phyloP scores from a whole-genome alignment of 148 eudicot species.

The Persicaria tinctoria region DNA sequence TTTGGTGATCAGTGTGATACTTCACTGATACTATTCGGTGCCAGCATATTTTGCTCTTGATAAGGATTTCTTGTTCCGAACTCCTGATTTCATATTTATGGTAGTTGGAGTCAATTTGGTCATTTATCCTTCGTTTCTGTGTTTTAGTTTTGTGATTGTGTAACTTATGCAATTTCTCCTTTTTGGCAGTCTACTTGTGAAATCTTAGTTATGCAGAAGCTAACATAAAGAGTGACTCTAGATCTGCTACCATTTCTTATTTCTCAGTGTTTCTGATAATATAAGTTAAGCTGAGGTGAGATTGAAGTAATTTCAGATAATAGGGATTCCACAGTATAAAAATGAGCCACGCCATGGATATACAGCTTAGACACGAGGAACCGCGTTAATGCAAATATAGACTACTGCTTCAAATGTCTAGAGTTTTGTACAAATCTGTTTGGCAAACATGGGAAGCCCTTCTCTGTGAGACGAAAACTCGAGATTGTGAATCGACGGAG shows the following conservation, averaged over 20 bases:
- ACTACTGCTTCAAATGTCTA: neutral
- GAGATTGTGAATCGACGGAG: neutral
- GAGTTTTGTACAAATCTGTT: neutral
- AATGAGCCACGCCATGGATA: neutral
- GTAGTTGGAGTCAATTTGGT: neutral
- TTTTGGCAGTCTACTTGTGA: constrained; percentile 36
- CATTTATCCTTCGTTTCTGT: neutral
- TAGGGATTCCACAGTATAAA: neutral
- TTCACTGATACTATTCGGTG: neutral
- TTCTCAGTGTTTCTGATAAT: no score
- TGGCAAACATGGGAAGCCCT: neutral
- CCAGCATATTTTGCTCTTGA: neutral
- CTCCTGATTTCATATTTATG: neutral
- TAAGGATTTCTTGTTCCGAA: neutral
- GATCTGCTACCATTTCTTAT: constrained; percentile 26
- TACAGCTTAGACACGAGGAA: neutral
- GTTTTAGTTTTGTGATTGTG: neutral
- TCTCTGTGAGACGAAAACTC: neutral
- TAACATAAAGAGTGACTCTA: constrained; percentile 31
- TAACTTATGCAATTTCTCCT: neutral
- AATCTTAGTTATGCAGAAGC: constrained; percentile 59
- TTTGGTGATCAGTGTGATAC: neutral
- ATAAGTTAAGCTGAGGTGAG: neutral
- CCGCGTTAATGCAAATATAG: neutral
- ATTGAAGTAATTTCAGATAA: neutral